Evolutionary conservation across 352 stramenopile genomes (phyloP).

Genomic region (Globisporangium echinulatum): DNA sequence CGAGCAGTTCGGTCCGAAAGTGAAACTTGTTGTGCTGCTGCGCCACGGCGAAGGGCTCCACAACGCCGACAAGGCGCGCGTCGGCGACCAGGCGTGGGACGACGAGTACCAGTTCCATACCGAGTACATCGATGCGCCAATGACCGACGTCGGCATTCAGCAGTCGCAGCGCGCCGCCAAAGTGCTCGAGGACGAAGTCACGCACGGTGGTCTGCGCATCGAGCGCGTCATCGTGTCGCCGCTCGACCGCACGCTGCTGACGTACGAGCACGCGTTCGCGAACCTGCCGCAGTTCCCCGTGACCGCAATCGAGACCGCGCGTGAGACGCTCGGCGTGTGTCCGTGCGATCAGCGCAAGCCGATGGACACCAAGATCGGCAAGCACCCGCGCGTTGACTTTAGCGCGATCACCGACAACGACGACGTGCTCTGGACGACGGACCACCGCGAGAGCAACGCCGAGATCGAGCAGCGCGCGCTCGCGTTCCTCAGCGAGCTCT

Average conservation of each 20-base stretch:
- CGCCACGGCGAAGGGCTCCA: slow-evolving; percentile 63
- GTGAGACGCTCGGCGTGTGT: slow-evolving; percentile 63
- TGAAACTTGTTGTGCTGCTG: slow-evolving; percentile 45
- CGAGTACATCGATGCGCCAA: slow-evolving; percentile 52
- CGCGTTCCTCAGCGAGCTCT: slow-evolving; percentile 44
- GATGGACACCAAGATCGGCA: slow-evolving; percentile 26
- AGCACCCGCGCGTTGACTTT: slow-evolving; percentile 52
- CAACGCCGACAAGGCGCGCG: slow-evolving; percentile 55
- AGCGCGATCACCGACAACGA: slow-evolving; percentile 30
- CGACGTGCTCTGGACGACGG: slow-evolving; percentile 44
- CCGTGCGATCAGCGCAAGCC: slow-evolving; percentile 52
- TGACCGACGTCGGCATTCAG: slow-evolving; percentile 36
- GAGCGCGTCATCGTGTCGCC: slow-evolving; percentile 62
- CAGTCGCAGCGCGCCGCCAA: slow-evolving; percentile 3
- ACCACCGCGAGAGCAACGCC: slow-evolving; percentile 51
- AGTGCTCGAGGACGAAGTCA: slow-evolving; percentile 7
- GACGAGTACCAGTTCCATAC: slow-evolving; percentile 35
- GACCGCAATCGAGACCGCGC: slow-evolving; percentile 40
- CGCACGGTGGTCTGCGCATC: slow-evolving; percentile 9
- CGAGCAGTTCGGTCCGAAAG: slow-evolving; percentile 10
- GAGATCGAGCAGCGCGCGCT: slow-evolving; percentile 50
- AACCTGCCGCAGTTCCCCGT: slow-evolving; percentile 28
- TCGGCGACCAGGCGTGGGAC: slow-evolving; percentile 45
- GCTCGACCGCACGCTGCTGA: slow-evolving; percentile 60
- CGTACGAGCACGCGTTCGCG: slow-evolving; percentile 37